Evolutionary conservation across 805 yeast genomes (phyloP).

Genomic region (Wickerhamomyces sydowiorum): DNA sequence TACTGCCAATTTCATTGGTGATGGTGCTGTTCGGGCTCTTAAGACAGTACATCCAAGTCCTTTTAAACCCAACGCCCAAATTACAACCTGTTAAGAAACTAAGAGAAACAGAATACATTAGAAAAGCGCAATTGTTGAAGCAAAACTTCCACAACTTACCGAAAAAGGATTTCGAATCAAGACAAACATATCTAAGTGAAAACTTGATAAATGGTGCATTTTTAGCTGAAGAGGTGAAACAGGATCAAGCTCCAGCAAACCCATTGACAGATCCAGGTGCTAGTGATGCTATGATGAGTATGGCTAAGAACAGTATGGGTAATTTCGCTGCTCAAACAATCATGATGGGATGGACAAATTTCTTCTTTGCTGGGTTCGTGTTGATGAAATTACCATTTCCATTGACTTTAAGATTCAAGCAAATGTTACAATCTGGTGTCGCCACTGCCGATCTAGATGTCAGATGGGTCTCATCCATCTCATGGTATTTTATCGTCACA

Average conservation of each 20-base stretch:
- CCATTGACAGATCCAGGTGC: constrained; percentile 69
- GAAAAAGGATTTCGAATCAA: constrained; percentile 43
- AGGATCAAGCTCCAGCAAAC: constrained; percentile 35
- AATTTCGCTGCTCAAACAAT: constrained; percentile 87
- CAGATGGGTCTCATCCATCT: constrained; percentile 86
- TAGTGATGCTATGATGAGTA: constrained; percentile 65
- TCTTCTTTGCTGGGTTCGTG: constrained; percentile 87
- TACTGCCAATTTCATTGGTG: constrained; percentile 81
- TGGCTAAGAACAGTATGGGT: constrained; percentile 78
- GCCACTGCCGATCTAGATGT: constrained; percentile 81
- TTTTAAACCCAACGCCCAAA: constrained; percentile 53
- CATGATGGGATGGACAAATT: constrained; percentile 95
- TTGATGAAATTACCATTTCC: constrained; percentile 90
- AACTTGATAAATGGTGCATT: constrained; percentile 49
- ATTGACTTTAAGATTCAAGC: constrained; percentile 80
- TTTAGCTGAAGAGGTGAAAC: constrained; percentile 40
- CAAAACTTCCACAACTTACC: constrained; percentile 48
- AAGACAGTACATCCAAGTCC: constrained; percentile 58
- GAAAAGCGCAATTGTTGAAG: constrained; percentile 52
- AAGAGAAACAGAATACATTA: constrained; percentile 60
- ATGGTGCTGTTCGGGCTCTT: constrained; percentile 85
- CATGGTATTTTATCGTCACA: constrained; percentile 92
- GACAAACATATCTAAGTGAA: constrained; percentile 43
- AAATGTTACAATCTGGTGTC: constrained; percentile 87
- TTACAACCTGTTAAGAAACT: constrained; percentile 43